A percentile compares a stretch with the other conserved stretches of the same genome.
phyloP scores from a whole-genome alignment of 2,329 filamentous ascomycete genomes.

The Fusarium pininemorale region DNA sequence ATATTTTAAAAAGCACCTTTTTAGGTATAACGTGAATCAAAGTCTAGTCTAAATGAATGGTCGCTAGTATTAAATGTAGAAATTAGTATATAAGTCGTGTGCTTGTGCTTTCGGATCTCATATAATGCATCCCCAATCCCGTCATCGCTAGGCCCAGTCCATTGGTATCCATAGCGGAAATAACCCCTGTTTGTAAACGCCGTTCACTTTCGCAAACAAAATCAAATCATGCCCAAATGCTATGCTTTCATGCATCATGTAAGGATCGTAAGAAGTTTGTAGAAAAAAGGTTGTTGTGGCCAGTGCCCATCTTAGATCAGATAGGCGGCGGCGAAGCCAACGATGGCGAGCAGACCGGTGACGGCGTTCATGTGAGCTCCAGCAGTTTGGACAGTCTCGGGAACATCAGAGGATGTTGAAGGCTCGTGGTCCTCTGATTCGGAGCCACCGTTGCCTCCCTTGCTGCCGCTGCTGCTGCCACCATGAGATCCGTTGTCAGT shows the following conservation, averaged over 20 bases:
- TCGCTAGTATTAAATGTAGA: conserved; percentile 36
- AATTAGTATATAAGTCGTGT: conserved; percentile 38
- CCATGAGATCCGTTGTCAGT: conserved; percentile 1
- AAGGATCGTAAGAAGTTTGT: conserved; percentile 37
- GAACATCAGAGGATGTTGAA: conserved; percentile 19
- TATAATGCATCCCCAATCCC: conserved; percentile 27
- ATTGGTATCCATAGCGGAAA: conserved; percentile 21
- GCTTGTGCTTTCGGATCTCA: conserved; percentile 28
- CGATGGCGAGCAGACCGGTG: conserved; percentile 49
- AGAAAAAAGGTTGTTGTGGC: neutral
- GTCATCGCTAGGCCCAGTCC: conserved; percentile 28
- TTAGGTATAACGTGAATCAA: conserved; percentile 23
- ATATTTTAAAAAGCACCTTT: conserved; percentile 17
- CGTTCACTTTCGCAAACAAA: conserved; percentile 34
- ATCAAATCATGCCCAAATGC: conserved; percentile 24
- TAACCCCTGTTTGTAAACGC: conserved; percentile 26
- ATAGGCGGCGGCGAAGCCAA: conserved; percentile 52
- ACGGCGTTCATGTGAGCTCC: conserved; percentile 45
- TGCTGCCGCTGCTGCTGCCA: neutral
- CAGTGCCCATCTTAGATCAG: conserved; percentile 49
- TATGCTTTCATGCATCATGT: conserved; percentile 36
- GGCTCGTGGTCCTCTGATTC: conserved; percentile 20
- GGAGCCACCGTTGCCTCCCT: conserved; percentile 5
- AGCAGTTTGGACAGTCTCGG: conserved; percentile 38
- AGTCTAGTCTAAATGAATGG: conserved; percentile 39